phyloP scores from a whole-genome alignment of 2,329 filamentous ascomycete genomes.

The Xylaria sp. region DNA sequence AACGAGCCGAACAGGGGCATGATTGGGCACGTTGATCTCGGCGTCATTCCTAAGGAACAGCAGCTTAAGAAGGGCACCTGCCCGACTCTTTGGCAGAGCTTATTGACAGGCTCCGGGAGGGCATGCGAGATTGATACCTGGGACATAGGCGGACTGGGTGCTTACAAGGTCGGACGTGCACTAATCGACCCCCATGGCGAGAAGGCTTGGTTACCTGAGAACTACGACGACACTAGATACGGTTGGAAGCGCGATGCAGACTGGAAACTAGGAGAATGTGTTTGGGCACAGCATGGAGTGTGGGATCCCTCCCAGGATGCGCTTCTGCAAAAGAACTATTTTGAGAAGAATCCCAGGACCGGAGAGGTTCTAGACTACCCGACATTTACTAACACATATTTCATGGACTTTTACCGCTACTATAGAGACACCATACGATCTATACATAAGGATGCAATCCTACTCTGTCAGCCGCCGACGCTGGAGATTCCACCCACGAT shows the following conservation, averaged over 20 bases:
- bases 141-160: constrained; percentile 93
- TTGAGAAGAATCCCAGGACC: constrained; percentile 79
- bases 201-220: constrained; percentile 82
- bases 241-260: constrained; percentile 87
- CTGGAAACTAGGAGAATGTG: constrained; percentile 93
- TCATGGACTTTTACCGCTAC: constrained; percentile 83
- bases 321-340: constrained; percentile 87
- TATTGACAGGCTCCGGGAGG: constrained; percentile 89
- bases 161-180: constrained; percentile 85
- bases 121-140: constrained; percentile 91
- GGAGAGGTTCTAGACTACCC: constrained; percentile 82
- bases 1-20: constrained; percentile 95
- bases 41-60: constrained; percentile 84
- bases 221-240: constrained; percentile 87
- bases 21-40: constrained; percentile 84
- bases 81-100: constrained; percentile 93
- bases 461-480: constrained; percentile 92
- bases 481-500: constrained; percentile 90
- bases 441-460: constrained; percentile 81
- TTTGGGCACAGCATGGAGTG: constrained; percentile 97
- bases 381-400: constrained; percentile 90
- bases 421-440: constrained; percentile 80
- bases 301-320: constrained; percentile 87
- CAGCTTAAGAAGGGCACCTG: constrained; percentile 92
- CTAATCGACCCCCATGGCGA: constrained; percentile 90